Evolutionary conservation across 2,329 filamentous ascomycete species (phyloP).

Genomic region (Nannizziopsis arthrosporioides): DNA sequence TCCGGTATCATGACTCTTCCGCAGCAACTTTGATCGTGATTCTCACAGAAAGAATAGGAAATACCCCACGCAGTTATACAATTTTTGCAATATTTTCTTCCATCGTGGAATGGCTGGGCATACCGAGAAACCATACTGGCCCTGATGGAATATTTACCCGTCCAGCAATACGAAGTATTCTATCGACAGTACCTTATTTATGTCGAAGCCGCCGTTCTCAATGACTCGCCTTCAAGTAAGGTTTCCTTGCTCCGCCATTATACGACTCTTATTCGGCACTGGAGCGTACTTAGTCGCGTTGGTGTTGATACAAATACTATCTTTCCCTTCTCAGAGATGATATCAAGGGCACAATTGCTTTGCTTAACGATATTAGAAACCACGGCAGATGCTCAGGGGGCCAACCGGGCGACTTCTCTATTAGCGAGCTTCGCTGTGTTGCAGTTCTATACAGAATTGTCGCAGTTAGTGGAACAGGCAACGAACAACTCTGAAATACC

Average conservation of each 20-base stretch:
- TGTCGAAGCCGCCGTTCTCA: conserved; percentile 33
- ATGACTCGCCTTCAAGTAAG: conserved; percentile 39
- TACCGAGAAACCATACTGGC: conserved; percentile 36
- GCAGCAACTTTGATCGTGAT: not conserved
- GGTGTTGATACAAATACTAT: conserved; percentile 13
- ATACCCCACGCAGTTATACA: conserved; percentile 24
- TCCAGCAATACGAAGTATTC: conserved; percentile 26
- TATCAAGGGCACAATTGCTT: conserved; percentile 43
- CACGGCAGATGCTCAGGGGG: conserved; percentile 22
- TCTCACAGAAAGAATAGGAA: conserved; percentile 15
- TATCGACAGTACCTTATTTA: conserved; percentile 28
- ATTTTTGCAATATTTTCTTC: conserved; percentile 42
- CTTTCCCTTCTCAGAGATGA: conserved; percentile 31
- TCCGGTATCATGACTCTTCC: not conserved
- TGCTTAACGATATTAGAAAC: conserved; percentile 49
- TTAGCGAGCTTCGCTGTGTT: conserved; percentile 44
- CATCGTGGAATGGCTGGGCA: conserved; percentile 51
- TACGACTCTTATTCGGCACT: conserved; percentile 50
- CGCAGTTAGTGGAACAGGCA: conserved; percentile 44
- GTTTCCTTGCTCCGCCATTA: conserved; percentile 55
- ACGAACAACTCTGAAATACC: conserved; percentile 45
- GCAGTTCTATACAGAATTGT: conserved; percentile 57
- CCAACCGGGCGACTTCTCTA: not conserved
- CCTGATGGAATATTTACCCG: conserved; percentile 26
- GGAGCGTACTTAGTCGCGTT: conserved; percentile 29